Base-by-base conservation (phyloP, 1,139 yeast species). In the Sugiyamaella japonica region DNA sequence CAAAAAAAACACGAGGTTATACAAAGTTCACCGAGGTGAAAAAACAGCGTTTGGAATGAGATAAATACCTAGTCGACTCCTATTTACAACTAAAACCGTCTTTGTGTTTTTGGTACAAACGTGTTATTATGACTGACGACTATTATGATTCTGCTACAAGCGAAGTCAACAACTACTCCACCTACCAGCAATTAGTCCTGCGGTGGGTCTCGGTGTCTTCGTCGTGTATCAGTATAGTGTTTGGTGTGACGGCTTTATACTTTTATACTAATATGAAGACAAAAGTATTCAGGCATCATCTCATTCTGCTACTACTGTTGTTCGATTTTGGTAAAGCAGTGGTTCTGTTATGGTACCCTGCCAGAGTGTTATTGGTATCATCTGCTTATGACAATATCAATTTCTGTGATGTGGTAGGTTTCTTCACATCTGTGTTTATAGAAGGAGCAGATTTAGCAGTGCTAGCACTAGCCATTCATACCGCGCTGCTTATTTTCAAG, bases 361-460 rank as follows among this genome's bases (percentile, higher is more conserved):
- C 84, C 1, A 68, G 85, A 41, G 83, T 85, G 1, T 69, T 85
- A 40, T 68, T 78, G 7, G 76, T 76, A 40, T 70, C 73, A 25
- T 69, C 76, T n/a, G 74, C 82, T 1, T 82, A 84, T 66, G 76
- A 77, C 52, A 80, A 81, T 61, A 72, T 75, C 20, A 74, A 72
- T 38, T 83, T 87, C 61, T 83, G 89, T 63, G 84, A 86, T 65
- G 84, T 84, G 12, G 81, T 89, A 47, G 97, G 97, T 3, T 90
- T 88, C 75, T 84, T 89, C 70, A 86, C 96, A 0, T 89, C 95
- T 1, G 77, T 84, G 40, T 80, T 91, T 32, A 86, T 88, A 29
- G 96, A 89, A 69, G 96, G 96, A 13, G 90, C 95, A 1, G 97
- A 90, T 71, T 70, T 89, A 44, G 95, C 95, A 25, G 90, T 90